Percentiles rank a stretch among this genome's conserved stretches.
phyloP scores from a whole-genome alignment of 768 basidiomycete genomes.

The Nidularia pulvinata region DNA sequence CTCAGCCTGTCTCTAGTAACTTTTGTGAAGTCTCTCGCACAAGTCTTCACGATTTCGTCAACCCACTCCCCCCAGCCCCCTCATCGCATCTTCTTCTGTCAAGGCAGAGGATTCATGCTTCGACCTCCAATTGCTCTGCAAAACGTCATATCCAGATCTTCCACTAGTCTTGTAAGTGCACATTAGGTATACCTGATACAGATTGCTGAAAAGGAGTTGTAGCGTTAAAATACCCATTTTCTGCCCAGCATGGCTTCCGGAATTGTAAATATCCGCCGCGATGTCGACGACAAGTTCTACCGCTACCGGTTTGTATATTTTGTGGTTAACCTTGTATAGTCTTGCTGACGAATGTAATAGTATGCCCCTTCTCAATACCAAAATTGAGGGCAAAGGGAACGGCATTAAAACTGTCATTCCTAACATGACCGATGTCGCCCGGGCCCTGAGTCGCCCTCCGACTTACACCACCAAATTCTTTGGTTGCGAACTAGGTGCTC shows the following conservation, averaged over 20 bases:
- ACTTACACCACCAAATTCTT: slow-evolving; percentile 99
- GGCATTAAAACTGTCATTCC: slow-evolving; percentile 99
- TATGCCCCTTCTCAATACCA: slow-evolving; percentile 94
- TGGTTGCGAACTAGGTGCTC: slow-evolving; percentile 97
- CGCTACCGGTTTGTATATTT: slow-evolving; percentile 72
- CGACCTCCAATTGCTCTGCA: slow-evolving; percentile 80
- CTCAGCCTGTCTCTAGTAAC: slow-evolving; percentile 6
- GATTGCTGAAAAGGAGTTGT: background rate
- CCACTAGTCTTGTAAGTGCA: slow-evolving; percentile 49
- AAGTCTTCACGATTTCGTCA: slow-evolving; percentile 65
- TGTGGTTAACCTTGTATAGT: too few relatives aligned
- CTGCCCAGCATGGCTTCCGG: slow-evolving; percentile 84
- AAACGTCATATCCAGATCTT: slow-evolving; percentile 53
- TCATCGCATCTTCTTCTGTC: slow-evolving; percentile 56
- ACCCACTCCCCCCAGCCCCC: slow-evolving; percentile 39
- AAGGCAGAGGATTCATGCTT: slow-evolving; percentile 90
- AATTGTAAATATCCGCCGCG: slow-evolving; percentile 91
- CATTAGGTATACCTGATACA: background rate
- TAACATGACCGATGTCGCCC: slow-evolving; percentile 98
- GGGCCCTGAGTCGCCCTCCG: slow-evolving; percentile 92
- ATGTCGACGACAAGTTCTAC: slow-evolving; percentile 97
- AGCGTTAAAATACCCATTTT: slow-evolving; percentile 54
- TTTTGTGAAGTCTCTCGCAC: slow-evolving; percentile 17
- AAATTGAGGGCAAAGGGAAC: slow-evolving; percentile 99
- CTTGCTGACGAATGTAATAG: slow-evolving; percentile 29